These are phyloP conservation scores for Medicago ruthenica DNA, from an alignment of 306 rosid species.

Conservation along the genomic window DNA sequence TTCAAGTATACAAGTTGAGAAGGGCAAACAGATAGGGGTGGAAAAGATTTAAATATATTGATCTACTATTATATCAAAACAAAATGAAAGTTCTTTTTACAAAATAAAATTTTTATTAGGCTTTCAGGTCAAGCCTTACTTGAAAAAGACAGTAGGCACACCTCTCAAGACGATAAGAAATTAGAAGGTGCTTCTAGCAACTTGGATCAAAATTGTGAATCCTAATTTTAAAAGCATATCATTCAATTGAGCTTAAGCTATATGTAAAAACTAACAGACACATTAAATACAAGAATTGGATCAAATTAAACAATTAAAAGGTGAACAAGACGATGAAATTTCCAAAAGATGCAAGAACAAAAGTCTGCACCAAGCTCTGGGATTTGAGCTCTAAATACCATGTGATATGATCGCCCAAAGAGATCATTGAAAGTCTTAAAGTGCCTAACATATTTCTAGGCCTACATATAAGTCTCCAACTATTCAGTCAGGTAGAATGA, in stretches of 20 bases:
- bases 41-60: conserved; percentile 1
- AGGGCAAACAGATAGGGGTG: background rate
- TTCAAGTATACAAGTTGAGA: conserved; percentile 28
- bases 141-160: background rate
- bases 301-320: conserved; percentile 8
- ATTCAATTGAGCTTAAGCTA: background rate
- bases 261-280: background rate
- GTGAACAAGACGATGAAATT: background rate
- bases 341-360: background rate
- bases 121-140: background rate
- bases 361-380: background rate
- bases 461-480: conserved; percentile 20
- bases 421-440: background rate
- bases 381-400: conserved; percentile 1
- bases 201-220: background rate
- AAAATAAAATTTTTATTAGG: background rate
- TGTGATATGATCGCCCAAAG: background rate
- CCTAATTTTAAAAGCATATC: background rate
- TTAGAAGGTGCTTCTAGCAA: background rate
- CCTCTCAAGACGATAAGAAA: background rate
- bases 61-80: background rate
- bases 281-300: conserved; percentile 9
- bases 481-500: conserved; percentile 27
- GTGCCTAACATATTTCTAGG: conserved; percentile 13
- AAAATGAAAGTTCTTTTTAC: background rate